Evolutionary conservation across 1,139 yeast genomes (phyloP).

Genomic region (Sugiyamaella japonica): DNA sequence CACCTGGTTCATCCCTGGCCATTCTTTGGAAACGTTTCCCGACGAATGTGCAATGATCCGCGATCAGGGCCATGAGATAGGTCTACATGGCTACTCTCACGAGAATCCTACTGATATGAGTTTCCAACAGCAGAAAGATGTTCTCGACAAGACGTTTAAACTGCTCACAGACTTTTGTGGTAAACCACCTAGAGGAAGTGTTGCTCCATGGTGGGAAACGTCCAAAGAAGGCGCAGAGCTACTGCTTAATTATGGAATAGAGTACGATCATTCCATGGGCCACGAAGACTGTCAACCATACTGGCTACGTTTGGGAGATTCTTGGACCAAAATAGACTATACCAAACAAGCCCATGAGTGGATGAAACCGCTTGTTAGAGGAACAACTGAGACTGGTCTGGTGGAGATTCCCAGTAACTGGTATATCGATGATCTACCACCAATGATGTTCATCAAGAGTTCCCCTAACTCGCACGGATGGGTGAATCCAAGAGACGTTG

Average conservation of each 20-base stretch:
- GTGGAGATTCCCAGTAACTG: slow-evolving; percentile 41
- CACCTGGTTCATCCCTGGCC: slow-evolving; percentile 42
- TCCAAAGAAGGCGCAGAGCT: slow-evolving; percentile 38
- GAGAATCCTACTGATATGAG: slow-evolving; percentile 42
- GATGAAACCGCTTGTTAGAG: slow-evolving; percentile 39
- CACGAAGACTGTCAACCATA: slow-evolving; percentile 41
- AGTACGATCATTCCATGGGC: slow-evolving; percentile 35
- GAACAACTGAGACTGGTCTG: slow-evolving; percentile 37
- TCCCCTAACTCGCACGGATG: slow-evolving; percentile 37
- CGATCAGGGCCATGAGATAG: slow-evolving; percentile 40
- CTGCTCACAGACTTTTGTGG: slow-evolving; percentile 38
- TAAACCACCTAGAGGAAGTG: slow-evolving; percentile 40
- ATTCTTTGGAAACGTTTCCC: slow-evolving; percentile 41
- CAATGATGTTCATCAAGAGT: slow-evolving; percentile 40
- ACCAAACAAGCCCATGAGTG: slow-evolving; percentile 37
- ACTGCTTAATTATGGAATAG: slow-evolving; percentile 39
- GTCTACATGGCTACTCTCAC: slow-evolving; percentile 41
- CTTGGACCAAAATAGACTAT: slow-evolving; percentile 41
- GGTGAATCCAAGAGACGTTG: slow-evolving; percentile 40
- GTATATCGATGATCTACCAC: slow-evolving; percentile 41
- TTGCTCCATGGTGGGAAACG: slow-evolving; percentile 43
- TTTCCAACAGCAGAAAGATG: slow-evolving; percentile 38
- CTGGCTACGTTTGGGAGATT: slow-evolving; percentile 40
- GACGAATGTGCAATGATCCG: slow-evolving; percentile 38
- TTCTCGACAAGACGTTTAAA: slow-evolving; percentile 38